Percentiles rank a stretch among this genome's conserved stretches.
Evolutionary conservation across 2,329 filamentous ascomycete genomes (phyloP).

Genomic region (Coniochaeta sp.): DNA sequence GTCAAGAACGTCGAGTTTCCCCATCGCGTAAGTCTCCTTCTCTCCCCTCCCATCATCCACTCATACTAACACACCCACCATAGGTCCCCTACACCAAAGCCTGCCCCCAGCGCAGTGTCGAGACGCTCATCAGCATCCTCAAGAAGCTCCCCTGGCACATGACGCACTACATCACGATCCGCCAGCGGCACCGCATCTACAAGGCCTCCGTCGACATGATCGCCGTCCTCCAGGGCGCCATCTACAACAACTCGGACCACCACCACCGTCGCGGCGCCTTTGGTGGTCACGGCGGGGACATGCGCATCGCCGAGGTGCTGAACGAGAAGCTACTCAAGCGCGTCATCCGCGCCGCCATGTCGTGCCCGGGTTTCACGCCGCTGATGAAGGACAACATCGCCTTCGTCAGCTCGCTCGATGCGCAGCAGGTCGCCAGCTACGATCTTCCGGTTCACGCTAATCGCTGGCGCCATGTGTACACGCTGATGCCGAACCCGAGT

Average conservation of each 20-base stretch:
- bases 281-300: constrained; percentile 9
- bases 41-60: background rate
- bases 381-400: constrained; percentile 56
- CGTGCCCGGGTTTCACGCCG: constrained; percentile 54
- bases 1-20: constrained; percentile 57
- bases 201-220: constrained; percentile 43
- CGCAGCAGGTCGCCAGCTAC: constrained; percentile 27
- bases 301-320: constrained; percentile 43
- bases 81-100: constrained; percentile 54
- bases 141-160: constrained; percentile 58
- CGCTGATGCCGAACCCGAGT: constrained; percentile 40
- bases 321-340: constrained; percentile 47
- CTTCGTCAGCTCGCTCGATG: constrained; percentile 28
- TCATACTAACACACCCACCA: background rate
- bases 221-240: constrained; percentile 32
- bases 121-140: constrained; percentile 57
- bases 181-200: constrained; percentile 47
- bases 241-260: constrained; percentile 22
- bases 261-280: background rate
- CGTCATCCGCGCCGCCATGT: constrained; percentile 43
- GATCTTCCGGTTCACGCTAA: constrained; percentile 41
- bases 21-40: constrained; percentile 44
- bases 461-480: constrained; percentile 46
- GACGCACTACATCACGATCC: constrained; percentile 48
- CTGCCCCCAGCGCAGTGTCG: constrained; percentile 58